A percentile compares a stretch with the other conserved stretches of the same genome.
Conservation (phyloP, 2,329 filamentous ascomycete genomes). For the Microcyclospora pomicola region DNA sequence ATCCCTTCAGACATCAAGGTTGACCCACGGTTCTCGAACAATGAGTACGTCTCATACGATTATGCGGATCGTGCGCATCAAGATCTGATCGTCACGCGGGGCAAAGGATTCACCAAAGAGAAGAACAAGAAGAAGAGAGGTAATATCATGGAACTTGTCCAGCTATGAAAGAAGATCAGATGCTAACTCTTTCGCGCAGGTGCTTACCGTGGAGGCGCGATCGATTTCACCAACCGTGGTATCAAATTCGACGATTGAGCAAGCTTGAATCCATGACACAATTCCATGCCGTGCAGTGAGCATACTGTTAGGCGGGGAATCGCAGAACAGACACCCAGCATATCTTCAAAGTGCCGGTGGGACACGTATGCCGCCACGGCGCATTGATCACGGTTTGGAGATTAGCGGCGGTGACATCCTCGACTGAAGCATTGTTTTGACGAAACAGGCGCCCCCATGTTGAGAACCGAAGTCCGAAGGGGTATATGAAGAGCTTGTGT, state of each 20-base stretch:
- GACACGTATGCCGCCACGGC: too few species aligned
- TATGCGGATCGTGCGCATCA: conserved; percentile 83
- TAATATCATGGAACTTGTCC: conserved; percentile 6
- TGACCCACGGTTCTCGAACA: conserved; percentile 57
- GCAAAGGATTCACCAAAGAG: conserved; percentile 97
- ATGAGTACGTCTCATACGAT: conserved; percentile 68
- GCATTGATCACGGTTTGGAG: too few species aligned
- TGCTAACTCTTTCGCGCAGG: conserved; percentile 58
- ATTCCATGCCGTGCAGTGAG: too few species aligned
- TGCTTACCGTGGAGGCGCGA: conserved; percentile 74
- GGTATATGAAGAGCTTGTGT: too few species aligned
- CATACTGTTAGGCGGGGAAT: too few species aligned
- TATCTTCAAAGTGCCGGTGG: too few species aligned
- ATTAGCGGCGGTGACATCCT: too few species aligned
- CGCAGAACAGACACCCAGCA: too few species aligned
- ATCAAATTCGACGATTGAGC: conserved; percentile 82
- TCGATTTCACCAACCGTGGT: conserved; percentile 72
- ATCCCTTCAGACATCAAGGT: conserved; percentile 56
- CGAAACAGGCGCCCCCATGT: too few species aligned
- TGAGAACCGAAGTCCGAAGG: too few species aligned
- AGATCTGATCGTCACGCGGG: conserved; percentile 78
- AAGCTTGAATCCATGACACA: too few species aligned
- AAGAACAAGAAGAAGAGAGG: conserved; percentile 68
- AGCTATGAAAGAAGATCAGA: conserved; percentile 1
- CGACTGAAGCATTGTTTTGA: too few species aligned